Percentiles rank a stretch among this genome's conserved stretches.
Evolutionary conservation across 352 stramenopile species (phyloP).

Genomic region (Phytophthora multivora): DNA sequence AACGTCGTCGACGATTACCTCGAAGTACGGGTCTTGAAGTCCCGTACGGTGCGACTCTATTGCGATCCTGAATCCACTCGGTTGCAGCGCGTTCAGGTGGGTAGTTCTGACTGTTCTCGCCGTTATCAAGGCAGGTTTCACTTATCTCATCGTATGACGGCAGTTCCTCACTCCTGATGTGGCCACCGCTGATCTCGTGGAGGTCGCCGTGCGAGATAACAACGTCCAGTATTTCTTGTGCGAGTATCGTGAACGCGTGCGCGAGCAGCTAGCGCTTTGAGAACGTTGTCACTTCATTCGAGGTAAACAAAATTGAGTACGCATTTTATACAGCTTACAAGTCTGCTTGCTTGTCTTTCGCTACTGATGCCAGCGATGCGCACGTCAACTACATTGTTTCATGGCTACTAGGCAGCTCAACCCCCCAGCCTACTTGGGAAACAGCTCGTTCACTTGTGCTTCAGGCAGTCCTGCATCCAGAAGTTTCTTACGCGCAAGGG

Average conservation of each 20-base stretch:
- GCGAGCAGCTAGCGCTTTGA: slow-evolving; percentile 19
- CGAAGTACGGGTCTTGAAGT: slow-evolving; percentile 60
- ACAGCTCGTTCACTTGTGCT: slow-evolving; percentile 43
- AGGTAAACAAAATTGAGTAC: slow-evolving; percentile 14
- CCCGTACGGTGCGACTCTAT: slow-evolving; percentile 59
- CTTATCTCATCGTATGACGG: not conserved
- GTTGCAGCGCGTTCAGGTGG: slow-evolving; percentile 65
- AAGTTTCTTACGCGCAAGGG: slow-evolving; percentile 57
- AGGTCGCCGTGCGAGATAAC: slow-evolving; percentile 64
- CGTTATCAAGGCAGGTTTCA: not conserved
- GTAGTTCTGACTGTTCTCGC: slow-evolving; percentile 2
- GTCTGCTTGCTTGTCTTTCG: not conserved
- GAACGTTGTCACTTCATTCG: not conserved
- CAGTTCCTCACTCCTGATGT: slow-evolving; percentile 22
- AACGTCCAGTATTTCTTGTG: slow-evolving; percentile 58
- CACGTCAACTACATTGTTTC: not conserved
- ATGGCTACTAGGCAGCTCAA: not conserved
- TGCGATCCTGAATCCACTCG: slow-evolving; percentile 59
- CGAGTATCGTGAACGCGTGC: slow-evolving; percentile 65
- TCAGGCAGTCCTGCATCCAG: slow-evolving; percentile 50
- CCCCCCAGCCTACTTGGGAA: slow-evolving; percentile 17
- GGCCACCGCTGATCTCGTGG: slow-evolving; percentile 47
- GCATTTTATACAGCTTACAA: slow-evolving; percentile 18
- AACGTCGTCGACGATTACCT: slow-evolving; percentile 64
- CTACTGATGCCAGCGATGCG: not conserved